Evolutionary conservation across 2,329 filamentous ascomycete genomes (phyloP).

Genomic region (Chalaropsis thielavioides): DNA sequence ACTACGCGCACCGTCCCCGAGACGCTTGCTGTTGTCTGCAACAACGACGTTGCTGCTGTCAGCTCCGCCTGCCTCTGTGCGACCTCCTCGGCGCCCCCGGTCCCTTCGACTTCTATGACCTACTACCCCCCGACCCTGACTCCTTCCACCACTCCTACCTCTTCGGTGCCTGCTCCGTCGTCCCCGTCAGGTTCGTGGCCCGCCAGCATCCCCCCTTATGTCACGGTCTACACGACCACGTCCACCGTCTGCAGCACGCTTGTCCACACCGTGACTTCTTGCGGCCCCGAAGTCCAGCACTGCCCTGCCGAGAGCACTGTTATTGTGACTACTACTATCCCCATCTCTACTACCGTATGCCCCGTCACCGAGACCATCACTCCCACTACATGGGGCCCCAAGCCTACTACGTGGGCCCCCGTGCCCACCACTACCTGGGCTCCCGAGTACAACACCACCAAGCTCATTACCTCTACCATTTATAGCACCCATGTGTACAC

Average conservation of each 20-base stretch:
- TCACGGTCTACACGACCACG: slow-evolving; percentile 41
- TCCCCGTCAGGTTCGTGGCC: slow-evolving; percentile 8
- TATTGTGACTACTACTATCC: slow-evolving; percentile 2
- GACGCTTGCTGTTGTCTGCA: slow-evolving; percentile 23
- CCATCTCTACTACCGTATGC: slow-evolving; percentile 2
- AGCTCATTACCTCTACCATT: slow-evolving; percentile 31
- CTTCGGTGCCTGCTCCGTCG: background rate
- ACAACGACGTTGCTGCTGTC: slow-evolving; percentile 37
- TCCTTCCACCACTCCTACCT: background rate
- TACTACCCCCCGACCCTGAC: background rate
- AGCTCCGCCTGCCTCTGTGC: slow-evolving; percentile 59
- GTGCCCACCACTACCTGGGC: background rate
- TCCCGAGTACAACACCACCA: background rate
- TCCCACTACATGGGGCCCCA: background rate
- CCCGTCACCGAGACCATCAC: slow-evolving; percentile 3
- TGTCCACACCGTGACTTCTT: slow-evolving; percentile 47
- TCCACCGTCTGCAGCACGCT: slow-evolving; percentile 43
- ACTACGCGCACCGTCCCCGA: slow-evolving; percentile 22
- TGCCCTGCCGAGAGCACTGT: slow-evolving; percentile 7
- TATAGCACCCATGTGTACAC: slow-evolving; percentile 45
- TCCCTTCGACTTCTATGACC: background rate
- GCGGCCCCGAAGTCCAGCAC: slow-evolving; percentile 40
- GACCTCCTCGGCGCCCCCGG: slow-evolving; percentile 5
- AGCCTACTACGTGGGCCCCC: background rate
- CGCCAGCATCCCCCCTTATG: slow-evolving; percentile 24